Evolutionary conservation across 129 eudicot genomes (phyloP), one percentile per base, ranked within the genome.

Genomic region (Lactuca sativa): DNA sequence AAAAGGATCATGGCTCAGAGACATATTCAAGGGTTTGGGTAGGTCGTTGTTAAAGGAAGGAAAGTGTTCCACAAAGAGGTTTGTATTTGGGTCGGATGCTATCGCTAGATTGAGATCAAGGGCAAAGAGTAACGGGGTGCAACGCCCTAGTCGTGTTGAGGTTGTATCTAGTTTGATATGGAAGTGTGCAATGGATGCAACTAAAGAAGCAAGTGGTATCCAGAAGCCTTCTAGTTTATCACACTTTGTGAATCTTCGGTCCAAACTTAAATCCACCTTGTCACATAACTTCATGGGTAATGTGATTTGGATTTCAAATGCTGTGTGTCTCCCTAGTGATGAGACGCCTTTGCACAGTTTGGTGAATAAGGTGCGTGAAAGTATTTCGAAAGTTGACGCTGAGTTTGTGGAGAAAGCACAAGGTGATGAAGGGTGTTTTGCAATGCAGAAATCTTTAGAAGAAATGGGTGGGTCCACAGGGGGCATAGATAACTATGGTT

Each of bases 11-110:
- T 73, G 75, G 82, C 79, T 87, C 13, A 66, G 60, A 66, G 83
- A 87, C 21, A 9, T 74, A 33, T 44, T 80, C 3, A 79, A 25
- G 67, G 77, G 18, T 2, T 53, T 70, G 59, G 73, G 78, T 72
- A 66, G 72, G 1, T 73, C 86, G 12, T 15, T 78, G 31, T 73
- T 87, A 51, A 87, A 79, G 69, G 44, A 75, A 59, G 93, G 89
- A 0, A 56, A 81, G 65, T 66, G 74, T 51, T 49, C 11, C 25
- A 84, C 86, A 0, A 82, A 64, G 3, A 61, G 63, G 21, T 62
- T 72, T 9, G 52, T 62, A 8, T 72, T 72, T 2, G 44, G 61
- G 38, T 18, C 41, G 12, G 53, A 62, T 7, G 54, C 62, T 1
- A 37, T 62, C 7, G 77, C 54, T 2, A 52, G 9, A 10, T 38